phyloP scores from a whole-genome alignment of 768 basidiomycete species.

The Trametes cubensis region DNA sequence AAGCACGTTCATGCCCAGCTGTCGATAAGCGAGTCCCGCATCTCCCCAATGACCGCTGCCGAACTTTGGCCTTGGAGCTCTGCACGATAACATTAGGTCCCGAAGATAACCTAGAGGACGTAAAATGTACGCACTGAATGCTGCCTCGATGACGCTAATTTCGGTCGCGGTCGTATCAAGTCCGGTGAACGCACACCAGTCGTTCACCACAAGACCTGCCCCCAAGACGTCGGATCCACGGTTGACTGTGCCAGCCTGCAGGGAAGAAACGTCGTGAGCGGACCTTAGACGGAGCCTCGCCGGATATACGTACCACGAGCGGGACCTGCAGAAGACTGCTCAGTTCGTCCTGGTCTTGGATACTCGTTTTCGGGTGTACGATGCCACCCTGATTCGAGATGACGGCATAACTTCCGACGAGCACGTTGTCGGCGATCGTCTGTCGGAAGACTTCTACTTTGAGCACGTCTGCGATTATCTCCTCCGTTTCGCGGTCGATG shows the following conservation, averaged over 20 bases:
- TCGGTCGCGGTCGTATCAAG: slow-evolving; percentile 99
- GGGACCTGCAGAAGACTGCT: slow-evolving; percentile 93
- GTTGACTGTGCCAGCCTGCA: slow-evolving; percentile 95
- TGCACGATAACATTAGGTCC: slow-evolving; percentile 29
- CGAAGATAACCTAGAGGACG: slow-evolving; percentile 5
- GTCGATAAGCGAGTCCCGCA: slow-evolving; percentile 64
- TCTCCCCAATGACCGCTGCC: slow-evolving; percentile 58
- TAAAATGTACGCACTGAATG: slow-evolving; percentile 76
- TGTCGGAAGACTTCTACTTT: slow-evolving; percentile 99
- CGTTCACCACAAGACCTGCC: slow-evolving; percentile 96
- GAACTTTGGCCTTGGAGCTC: slow-evolving; percentile 61
- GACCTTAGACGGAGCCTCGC: neutral
- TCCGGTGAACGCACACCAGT: slow-evolving; percentile 99
- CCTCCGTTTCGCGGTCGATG: slow-evolving; percentile 97
- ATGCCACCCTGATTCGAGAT: slow-evolving; percentile 97
- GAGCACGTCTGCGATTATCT: slow-evolving; percentile 98
- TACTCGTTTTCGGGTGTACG: slow-evolving; percentile 95
- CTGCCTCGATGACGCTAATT: slow-evolving; percentile 95
- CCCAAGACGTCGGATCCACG: slow-evolving; percentile 98
- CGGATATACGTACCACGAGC: slow-evolving; percentile 70
- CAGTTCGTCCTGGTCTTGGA: slow-evolving; percentile 97
- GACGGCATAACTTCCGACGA: slow-evolving; percentile 95
- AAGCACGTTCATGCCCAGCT: slow-evolving; percentile 73
- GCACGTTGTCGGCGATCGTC: slow-evolving; percentile 94
- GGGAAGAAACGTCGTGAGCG: neutral